Base-by-base conservation (phyloP, 257 asterid species). In the Euphrasia confusa region DNA sequence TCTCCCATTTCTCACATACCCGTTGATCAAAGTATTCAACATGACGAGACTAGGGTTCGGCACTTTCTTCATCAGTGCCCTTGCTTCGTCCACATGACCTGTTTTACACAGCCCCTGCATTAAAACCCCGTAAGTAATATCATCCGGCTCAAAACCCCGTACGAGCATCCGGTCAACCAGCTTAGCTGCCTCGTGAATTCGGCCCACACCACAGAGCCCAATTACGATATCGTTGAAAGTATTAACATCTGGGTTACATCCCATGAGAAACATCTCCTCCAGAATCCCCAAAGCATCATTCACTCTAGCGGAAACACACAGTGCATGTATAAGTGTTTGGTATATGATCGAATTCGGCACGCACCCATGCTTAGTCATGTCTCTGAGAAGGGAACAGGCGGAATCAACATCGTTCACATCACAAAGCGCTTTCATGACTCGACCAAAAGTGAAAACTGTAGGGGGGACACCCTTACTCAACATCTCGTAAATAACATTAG, bases 261-360 rank as follows among this genome's bases (percentile, higher is more conserved):
- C 91, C 99, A 89, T 89, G 30, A 89, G 86, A 76, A 92, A 75
- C 99, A 92, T 92, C 84, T 92, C 99, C 72, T 92, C 99, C 84
- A 92, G 71, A 59, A 84, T 76, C 63, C 76, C 82, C 75, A 79
- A 65, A 58, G 96, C 97, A 60, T 92, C 99, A 50, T 79, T 75
- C 64, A 92, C 83, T 74, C 97, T 76, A 40, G 78, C 75, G 67
- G 82, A 81, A 70, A 65, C 56, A 45, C 81, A 83, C 17, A 86
- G 75, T 9, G 90, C 81, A 35, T 78, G 97, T 67, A 92, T 84
- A 66, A 92, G 86, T 2, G 95, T 92, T 72, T 89, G 95, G 72
- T 92, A 92, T 57, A 92, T 76, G 52, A 86, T 73, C 27, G 99
- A 81, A 75, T 83, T 86, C 0, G 99, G 97, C 49, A 89, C 97